phyloP scores from a whole-genome alignment of 495 filamentous ascomycete species.

The Bryoglossum gracile region DNA sequence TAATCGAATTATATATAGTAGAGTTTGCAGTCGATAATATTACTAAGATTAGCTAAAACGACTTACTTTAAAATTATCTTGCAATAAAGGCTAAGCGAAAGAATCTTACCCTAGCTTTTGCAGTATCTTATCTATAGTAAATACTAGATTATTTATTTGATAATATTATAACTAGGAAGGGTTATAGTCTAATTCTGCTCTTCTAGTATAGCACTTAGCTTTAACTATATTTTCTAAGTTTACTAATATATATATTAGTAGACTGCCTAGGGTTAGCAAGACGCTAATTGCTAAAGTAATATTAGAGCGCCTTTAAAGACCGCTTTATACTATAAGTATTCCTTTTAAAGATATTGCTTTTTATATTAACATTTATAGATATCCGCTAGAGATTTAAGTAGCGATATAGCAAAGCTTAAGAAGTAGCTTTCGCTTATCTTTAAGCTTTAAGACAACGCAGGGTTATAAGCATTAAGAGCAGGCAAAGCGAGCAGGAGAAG shows the following conservation, averaged over 20 bases:
- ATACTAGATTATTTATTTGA: conserved; percentile 25
- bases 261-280: too few relatives aligned
- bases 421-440: too few relatives aligned
- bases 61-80: conserved; percentile 35
- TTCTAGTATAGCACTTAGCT: conserved; percentile 18
- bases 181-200: conserved; percentile 22
- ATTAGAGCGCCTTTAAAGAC: too few relatives aligned
- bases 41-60: conserved; percentile 62
- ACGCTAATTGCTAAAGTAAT: too few relatives aligned
- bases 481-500: too few relatives aligned
- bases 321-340: too few relatives aligned
- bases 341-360: too few relatives aligned
- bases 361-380: too few relatives aligned
- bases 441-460: too few relatives aligned
- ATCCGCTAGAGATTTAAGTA: too few relatives aligned
- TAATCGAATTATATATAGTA: conserved; percentile 11
- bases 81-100: conserved; percentile 22
- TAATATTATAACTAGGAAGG: conserved; percentile 26
- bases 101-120: conserved; percentile 25
- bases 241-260: conserved; percentile 9
- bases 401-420: too few relatives aligned
- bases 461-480: too few relatives aligned
- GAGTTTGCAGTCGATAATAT: conserved; percentile 62
- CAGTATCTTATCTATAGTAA: conserved; percentile 22
- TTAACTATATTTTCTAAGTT: conserved; percentile 19